Base-by-base conservation (phyloP, 2,329 filamentous ascomycete genomes). In the Aspergillus japonicus region DNA sequence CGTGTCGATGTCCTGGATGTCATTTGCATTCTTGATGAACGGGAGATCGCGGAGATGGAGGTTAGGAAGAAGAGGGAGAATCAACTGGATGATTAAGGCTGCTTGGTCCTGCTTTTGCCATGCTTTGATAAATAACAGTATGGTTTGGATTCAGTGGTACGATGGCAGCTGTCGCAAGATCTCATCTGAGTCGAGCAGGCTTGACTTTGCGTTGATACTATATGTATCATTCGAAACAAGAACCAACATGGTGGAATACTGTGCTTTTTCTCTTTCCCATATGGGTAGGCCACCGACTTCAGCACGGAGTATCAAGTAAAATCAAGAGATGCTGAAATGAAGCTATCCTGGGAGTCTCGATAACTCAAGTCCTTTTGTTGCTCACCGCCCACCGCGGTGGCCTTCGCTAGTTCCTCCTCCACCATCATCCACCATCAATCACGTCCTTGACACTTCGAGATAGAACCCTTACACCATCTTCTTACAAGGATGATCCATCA, bases 1-100 rank as follows among this genome's bases (percentile, higher is more conserved):
- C 50, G 39, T 16, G 50, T 31, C n/a, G 50, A 53, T 53, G 50
- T 53, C 14, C 50, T 53, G 10, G 50, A 19, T 42, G 39, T 42
- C 39, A 42, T 42, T 42, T 42, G 39, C 16, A 42, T 8, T 19
- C 39, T 42, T 19, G 16, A 42, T 42, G 16, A 42, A n/a, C 3
- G 39, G 14, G 39, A 42, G 6, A 42, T 42, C 16, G 39, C 39
- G 39, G 39, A 42, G 6, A 42, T 42, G 16, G 39, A 6, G 39
- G 39, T 2, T 42, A 19, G 16, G 5, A 42, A n/a, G 39, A 19
- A 42, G 39, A n/a, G 3, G 39, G 39, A 42, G 39, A 42, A 42
- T 42, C 16, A 42, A 42, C 35, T 42, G 35, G 35, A 42, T 6
- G 35, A 42, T 16, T n/a, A 42, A 42, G 35, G 35, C 35, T 42